Evolutionary conservation across 176 grass and related monocot species (phyloP), one percentile per base, ranked within the genome.

Genomic region (Carex myosuroides): DNA sequence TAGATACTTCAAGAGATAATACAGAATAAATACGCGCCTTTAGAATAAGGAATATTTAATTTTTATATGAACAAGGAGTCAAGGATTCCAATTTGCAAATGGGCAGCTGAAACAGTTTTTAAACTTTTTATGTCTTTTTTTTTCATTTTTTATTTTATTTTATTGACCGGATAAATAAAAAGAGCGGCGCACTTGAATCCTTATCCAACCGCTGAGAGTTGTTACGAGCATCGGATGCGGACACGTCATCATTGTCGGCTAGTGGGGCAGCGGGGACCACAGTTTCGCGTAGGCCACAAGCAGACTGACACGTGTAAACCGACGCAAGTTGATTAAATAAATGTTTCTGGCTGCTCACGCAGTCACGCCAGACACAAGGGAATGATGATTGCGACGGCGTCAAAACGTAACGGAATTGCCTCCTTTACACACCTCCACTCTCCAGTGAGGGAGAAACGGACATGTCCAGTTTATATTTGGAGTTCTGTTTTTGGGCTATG

Each of bases 171-270:
- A 77, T 77, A 35, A 71, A 32, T 2, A 3, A 50, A 59, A 46
- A 32, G 63, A 64, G 33, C 80, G 57, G 41, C 62, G 80, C 80
- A 82, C 80, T 67, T 65, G 0, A 52, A 87, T 65, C 79, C 39
- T 66, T 87, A 87, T 87, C 86, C 79, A 33, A 5, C 64, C 63
- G 14, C 48, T 42, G 42, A 30, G 29, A 7, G 22, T 8, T 33
- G 60, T 39, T 65, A 22, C 29, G 14, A 56, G 86, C 79, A 83
- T 87, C 67, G 3, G 86, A 87, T 83, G 14, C 86, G 22, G 37
- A 68, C 86, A 87, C 86, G 79, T 83, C 79, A 76, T 64, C 67
- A 20, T 6, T 61, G 79, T 76, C 64, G 65, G 66, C 60, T 55
- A 17, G 11, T 10, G 6, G 60, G 46, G 22, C 22, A 33, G 30